Percentiles rank a stretch among this genome's conserved stretches.
Conservation (phyloP, 768 basidiomycete species). For the Leccinum incarnatum region DNA sequence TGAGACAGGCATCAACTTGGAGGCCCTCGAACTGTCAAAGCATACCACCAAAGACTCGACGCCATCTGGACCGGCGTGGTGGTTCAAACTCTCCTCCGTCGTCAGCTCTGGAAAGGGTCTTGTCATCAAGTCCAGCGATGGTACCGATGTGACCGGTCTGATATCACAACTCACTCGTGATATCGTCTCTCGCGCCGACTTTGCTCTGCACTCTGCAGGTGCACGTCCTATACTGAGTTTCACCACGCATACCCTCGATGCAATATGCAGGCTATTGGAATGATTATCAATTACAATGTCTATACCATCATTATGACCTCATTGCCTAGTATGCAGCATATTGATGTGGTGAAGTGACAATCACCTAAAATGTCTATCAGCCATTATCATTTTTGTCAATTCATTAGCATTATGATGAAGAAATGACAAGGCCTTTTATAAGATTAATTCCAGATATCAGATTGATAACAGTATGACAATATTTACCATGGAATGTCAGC, state of each 20-base stretch:
- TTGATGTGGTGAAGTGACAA: too few species aligned
- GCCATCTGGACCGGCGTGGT: conserved; percentile 56
- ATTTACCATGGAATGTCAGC: too few species aligned
- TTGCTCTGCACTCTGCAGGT: conserved; percentile 80
- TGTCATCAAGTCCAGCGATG: conserved; percentile 71
- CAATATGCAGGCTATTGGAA: too few species aligned
- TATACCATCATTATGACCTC: too few species aligned
- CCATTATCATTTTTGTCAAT: too few species aligned
- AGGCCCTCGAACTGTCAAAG: conserved; percentile 68
- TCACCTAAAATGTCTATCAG: too few species aligned
- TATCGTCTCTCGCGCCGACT: conserved; percentile 77
- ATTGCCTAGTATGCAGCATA: too few species aligned
- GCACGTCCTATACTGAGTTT: conserved; percentile 77
- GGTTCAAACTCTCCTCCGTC: conserved; percentile 59
- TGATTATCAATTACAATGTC: too few species aligned
- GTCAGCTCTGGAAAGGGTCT: conserved; percentile 45
- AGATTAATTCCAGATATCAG: too few species aligned
- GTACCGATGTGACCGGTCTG: conserved; percentile 67
- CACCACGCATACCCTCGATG: conserved; percentile 75
- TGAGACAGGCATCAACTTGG: conserved; percentile 59
- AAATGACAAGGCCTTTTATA: too few species aligned
- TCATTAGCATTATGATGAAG: too few species aligned
- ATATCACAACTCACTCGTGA: conserved; percentile 76
- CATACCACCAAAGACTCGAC: conserved; percentile 37
- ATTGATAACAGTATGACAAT: too few species aligned